Conservation (phyloP, 257 asterid genomes). For the Solanum lycopersicoides region DNA sequence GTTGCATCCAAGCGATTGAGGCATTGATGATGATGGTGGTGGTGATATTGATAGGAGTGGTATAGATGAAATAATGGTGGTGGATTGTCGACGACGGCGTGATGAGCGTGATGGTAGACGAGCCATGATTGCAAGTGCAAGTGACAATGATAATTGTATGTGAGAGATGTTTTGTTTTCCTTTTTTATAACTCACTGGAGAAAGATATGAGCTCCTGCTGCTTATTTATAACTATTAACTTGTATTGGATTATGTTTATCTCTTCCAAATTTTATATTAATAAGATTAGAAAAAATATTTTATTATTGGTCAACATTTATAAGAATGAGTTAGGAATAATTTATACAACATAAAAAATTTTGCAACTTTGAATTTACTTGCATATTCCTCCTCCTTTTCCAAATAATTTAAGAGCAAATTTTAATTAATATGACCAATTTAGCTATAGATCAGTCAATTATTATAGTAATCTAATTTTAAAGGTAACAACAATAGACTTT, state of each 20-base stretch:
- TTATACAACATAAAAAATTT: too few species aligned
- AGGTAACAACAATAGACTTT: too few species aligned
- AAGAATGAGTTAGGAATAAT: too few species aligned
- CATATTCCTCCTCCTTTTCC: background rate
- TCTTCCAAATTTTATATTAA: too few species aligned
- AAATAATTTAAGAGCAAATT: background rate
- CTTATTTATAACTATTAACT: background rate
- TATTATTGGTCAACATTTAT: too few species aligned
- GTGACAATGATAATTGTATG: background rate
- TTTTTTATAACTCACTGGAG: background rate
- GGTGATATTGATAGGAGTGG: background rate
- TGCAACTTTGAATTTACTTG: background rate
- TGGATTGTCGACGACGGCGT: background rate
- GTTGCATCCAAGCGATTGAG: background rate
- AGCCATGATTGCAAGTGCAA: background rate
- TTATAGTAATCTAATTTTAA: background rate
- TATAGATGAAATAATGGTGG: background rate
- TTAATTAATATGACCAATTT: background rate
- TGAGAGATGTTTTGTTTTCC: background rate
- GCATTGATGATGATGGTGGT: background rate
- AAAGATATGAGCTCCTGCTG: too few species aligned
- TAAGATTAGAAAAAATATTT: too few species aligned
- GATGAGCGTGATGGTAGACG: background rate
- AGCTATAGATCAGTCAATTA: background rate
- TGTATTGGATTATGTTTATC: background rate